phyloP scores from a whole-genome alignment of 768 basidiomycete genomes.

The Calocybe gangraenosa region DNA sequence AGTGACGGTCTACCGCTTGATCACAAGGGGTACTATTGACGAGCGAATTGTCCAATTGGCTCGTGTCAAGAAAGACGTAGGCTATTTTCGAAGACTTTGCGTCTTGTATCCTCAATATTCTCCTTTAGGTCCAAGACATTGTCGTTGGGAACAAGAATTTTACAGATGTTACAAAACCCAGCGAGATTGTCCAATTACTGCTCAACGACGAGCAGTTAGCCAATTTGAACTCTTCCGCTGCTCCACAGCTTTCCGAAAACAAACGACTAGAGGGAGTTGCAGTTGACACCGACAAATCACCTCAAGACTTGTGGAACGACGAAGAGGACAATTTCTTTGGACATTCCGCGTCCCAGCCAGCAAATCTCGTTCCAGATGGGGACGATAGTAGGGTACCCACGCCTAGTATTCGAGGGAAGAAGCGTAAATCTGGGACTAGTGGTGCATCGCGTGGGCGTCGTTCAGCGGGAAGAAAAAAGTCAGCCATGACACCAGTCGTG shows the following conservation, averaged over 20 bases:
- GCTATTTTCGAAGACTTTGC: constrained; percentile 19
- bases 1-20: constrained; percentile 93
- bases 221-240: constrained; percentile 50
- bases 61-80: constrained; percentile 93
- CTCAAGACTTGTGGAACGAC: constrained; percentile 77
- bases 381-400: constrained; percentile 32
- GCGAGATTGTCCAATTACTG: constrained; percentile 93
- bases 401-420: constrained; percentile 35
- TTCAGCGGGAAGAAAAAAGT: constrained; percentile 34
- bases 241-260: constrained; percentile 28
- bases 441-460: constrained; percentile 37
- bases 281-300: constrained; percentile 31
- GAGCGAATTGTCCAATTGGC: constrained; percentile 97
- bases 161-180: constrained; percentile 89
- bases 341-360: constrained; percentile 35
- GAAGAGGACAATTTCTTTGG: constrained; percentile 88
- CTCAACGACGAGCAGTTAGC: constrained; percentile 94
- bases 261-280: constrained; percentile 23
- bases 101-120: constrained; percentile 9
- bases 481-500: not conserved
- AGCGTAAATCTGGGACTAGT: constrained; percentile 32
- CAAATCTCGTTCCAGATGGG: constrained; percentile 20
- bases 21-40: constrained; percentile 92
- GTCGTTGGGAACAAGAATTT: constrained; percentile 97
- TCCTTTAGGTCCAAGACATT: constrained; percentile 88